Evolutionary conservation across 495 filamentous ascomycete species (phyloP), one percentile per base, ranked within the genome.

Genomic region (Sordaria brevicollis): DNA sequence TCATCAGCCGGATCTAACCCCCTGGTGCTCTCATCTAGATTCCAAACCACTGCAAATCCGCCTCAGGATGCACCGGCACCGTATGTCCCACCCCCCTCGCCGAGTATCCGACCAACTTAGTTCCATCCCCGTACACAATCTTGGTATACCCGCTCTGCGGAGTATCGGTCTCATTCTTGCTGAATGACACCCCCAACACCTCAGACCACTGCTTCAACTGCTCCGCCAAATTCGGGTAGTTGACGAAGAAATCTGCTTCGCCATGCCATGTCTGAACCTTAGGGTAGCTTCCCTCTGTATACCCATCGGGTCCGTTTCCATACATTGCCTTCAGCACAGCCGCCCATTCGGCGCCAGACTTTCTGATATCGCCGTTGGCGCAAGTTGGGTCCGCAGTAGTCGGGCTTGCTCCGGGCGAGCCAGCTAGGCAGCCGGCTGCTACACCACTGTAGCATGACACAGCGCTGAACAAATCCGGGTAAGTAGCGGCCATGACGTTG

Each of bases 31-130:
- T 13, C 21, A 1, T 4, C 65, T 54, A 73, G 33, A 75, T 36
- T 13, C 76, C 81, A 74, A 85, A 86, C 81, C 81, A 86, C 43
- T 76, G 70, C 72, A 86, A 65, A 70, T 83, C 82, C 31, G 71
- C 70, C 35, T 77, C 68, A 38, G 75, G 75, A 54, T 81, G 72
- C 9, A 82, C 72, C 17, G 81, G 81, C 31, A 85, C 83, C 4
- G 75, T 81, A 73, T 87, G 85, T 2, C 85, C 85, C 1, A 85
- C 83, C 1, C 82, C 81, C 33, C 70, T 39, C 0, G 83, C 85
- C 35, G 76, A 80, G 67, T 82, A 82, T 21, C 80, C 82, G 65
- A 80, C 74, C 35, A 82, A 68, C 68, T 75, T 77, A 1, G 75
- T 78, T 10, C 79, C 80, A 69, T 83, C 75, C 10, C 82, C 84